Base-by-base conservation (phyloP, 306 rosid species). In the Erythrophleum fordii region DNA sequence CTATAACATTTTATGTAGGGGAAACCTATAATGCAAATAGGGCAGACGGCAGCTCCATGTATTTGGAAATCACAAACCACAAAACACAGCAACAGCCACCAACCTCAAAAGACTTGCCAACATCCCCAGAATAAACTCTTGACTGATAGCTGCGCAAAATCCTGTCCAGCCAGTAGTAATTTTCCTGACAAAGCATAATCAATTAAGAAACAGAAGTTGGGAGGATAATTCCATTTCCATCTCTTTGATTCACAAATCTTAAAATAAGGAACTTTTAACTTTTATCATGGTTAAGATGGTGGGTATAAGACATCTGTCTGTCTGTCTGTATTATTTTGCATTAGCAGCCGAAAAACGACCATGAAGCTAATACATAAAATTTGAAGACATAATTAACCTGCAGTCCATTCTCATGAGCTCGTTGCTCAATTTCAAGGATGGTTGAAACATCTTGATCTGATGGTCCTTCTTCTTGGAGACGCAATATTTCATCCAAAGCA, bases 391-490 rank as follows among this genome's bases (percentile, higher is more conserved):
- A 56, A 67, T 75, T 66, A 76, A 95, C 99, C 97, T 95, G 99
- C 84, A 89, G 90, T 86, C 97, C 99, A 88, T 93, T 95, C 84
- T 95, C 99, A 81, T 89, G 97, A 60, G 98, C 96, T 83, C 99
- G 83, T 83, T 93, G 98, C 86, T 95, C 99, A 80, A 95, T 93
- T 88, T 95, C 99, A 58, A 95, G 97, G 81, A 91, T 69, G 34
- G 97, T 85, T 64, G 87, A 87, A 84, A 93, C 89, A 85, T 95
- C 99, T 79, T 93, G 92, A 74, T 86, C 90, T 7, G 90, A 85
- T 71, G 98, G 98, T 49, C 99, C 99, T 86, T 91, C 97, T 80
- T 85, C 93, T 95, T 95, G 99, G 81, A 95, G 99, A 80, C 79
- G 89, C 79, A 90, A 77, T 85, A 93, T 83, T 93, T 95, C 99